These are phyloP conservation scores for Podospora comata DNA, from an alignment of 495 filamentous ascomycete genomes.

Conservation along the genomic window DNA sequence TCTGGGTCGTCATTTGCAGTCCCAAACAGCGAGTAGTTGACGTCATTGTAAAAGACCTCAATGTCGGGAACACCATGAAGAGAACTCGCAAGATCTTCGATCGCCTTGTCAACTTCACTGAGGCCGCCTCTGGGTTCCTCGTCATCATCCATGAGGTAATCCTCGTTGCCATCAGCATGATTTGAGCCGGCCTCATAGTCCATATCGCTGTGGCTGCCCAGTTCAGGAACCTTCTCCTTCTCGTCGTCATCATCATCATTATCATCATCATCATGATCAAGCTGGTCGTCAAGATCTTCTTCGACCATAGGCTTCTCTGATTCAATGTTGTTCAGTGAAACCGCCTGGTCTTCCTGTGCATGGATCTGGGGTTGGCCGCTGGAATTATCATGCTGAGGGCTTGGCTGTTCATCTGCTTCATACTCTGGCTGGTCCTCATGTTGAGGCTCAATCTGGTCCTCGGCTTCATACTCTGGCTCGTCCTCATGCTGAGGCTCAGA, in stretches of 20 bases:
- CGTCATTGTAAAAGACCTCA: conserved; percentile 63
- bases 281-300: not conserved
- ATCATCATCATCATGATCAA: conserved; percentile 1
- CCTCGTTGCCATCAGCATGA: not conserved
- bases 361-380: not conserved
- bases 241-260: conserved; percentile 1
- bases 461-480: not conserved
- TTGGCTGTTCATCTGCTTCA: not conserved
- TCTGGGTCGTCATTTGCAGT: conserved; percentile 61
- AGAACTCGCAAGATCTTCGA: conserved; percentile 10
- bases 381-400: not conserved
- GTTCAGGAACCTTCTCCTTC: not conserved
- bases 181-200: not conserved
- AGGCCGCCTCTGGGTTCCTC: not conserved
- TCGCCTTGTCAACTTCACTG: conserved; percentile 18
- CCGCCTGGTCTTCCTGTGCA: not conserved
- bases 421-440: not conserved
- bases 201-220: not conserved
- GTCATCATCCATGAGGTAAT: not conserved
- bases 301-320: conserved; percentile 6
- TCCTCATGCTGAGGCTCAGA: too few species aligned
- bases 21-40: conserved; percentile 69
- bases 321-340: not conserved
- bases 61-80: conserved; percentile 37
- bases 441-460: not conserved